Conservation (phyloP, 2,329 filamentous ascomycete genomes). For the Periconia macrospinosa region DNA sequence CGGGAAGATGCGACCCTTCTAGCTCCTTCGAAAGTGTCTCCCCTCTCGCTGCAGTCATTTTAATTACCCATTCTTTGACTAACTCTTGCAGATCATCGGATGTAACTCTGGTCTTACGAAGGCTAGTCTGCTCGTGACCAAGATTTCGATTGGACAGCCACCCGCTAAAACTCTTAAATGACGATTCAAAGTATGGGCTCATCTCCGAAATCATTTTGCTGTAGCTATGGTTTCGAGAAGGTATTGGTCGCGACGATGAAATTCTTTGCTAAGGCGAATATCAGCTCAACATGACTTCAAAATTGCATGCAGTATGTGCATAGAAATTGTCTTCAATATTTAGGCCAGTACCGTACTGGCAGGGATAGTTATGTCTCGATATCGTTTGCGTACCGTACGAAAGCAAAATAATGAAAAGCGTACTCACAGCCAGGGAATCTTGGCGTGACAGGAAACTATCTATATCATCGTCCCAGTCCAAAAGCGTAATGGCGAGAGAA, state of each 20-base stretch:
- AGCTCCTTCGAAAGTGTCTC: conserved; percentile 17
- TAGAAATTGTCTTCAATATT: no score
- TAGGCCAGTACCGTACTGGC: no score
- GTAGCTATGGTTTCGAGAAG: conserved; percentile 16
- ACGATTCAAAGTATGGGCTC: conserved; percentile 17
- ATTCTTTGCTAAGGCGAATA: conserved; percentile 7
- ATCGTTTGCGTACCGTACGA: not conserved
- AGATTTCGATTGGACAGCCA: conserved; percentile 19
- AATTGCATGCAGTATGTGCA: not conserved
- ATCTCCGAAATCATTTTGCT: conserved; percentile 16
- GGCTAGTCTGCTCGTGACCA: conserved; percentile 13
- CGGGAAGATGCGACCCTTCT: conserved; percentile 14
- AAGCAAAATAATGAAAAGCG: not conserved
- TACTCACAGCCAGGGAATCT: conserved; percentile 22
- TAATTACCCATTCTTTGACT: conserved; percentile 35
- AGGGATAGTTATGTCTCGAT: no score
- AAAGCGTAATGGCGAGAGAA: conserved; percentile 21
- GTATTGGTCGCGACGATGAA: conserved; percentile 5
- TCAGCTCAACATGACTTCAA: not conserved
- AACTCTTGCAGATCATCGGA: conserved; percentile 15
- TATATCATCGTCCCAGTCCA: conserved; percentile 25
- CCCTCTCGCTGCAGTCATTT: conserved; percentile 15
- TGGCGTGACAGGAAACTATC: conserved; percentile 23
- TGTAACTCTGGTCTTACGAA: conserved; percentile 9
- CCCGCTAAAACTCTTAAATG: conserved; percentile 12